Base-by-base conservation (phyloP, 208 protist genomes). In the Histomonas meleagridis region DNA sequence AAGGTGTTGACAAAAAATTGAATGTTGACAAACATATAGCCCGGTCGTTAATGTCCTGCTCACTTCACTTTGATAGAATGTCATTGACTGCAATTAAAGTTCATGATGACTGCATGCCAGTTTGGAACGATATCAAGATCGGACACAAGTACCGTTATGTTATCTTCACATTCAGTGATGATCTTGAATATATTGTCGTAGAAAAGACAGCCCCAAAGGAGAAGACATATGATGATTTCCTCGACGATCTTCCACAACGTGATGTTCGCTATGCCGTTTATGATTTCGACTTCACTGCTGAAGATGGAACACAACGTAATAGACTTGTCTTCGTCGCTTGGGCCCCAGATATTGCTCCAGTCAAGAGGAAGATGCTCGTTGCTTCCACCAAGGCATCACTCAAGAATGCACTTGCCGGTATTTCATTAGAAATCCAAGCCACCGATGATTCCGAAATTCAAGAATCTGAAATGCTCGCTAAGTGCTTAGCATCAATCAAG, bases 181-280 rank as follows among this genome's bases (percentile, higher is more conserved):
- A 86, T 55, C 76, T 86, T 55, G 18, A 86, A 46, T 38, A 86
- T 7, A 46, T 86, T 55, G 46, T 55, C 21, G 76, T 86, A 26
- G 7, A 43, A 32, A 86, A 86, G 46, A 86, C 43, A 46, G 76
- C 76, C 55, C 10, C 43, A 32, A 40, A 14, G 7, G 46, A 86
- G 1, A 46, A 43, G 18, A 86, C 76, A 46, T 86, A 86, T 55
- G 76, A 86, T 55, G 76, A 86, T 49, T 86, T 86, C 76, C 76
- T 86, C 16, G 76, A 86, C 55, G 76, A 86, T 55, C 76, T 86
- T 35, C 76, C 76, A 86, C 76, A 40, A 86, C 43, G 46, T 43
- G 76, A 86, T 38, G 76, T 86, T 86, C 76, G 76, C 76, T 86
- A 86, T 55, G 76, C 76, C 7, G 76, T 86, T 86, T 86, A 86